These are phyloP conservation scores for Leishmania martiniquensis DNA, from an alignment of 208 protist species.

Conservation along the genomic window DNA sequence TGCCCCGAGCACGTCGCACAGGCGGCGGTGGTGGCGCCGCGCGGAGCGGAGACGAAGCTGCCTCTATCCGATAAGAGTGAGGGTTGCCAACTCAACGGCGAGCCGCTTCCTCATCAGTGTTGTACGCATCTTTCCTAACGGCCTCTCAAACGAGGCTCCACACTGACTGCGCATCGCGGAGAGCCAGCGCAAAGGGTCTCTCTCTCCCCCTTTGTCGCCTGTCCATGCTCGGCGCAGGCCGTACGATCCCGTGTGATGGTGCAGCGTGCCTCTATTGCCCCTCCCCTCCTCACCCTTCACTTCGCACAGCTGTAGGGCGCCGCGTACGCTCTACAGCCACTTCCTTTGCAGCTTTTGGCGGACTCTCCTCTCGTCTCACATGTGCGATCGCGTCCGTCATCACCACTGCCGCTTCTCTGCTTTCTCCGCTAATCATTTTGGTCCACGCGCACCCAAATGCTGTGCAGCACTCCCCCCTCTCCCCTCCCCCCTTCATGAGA, in stretches of 20 bases:
- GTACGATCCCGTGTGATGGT: background rate
- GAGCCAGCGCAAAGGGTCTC: background rate
- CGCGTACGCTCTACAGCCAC: background rate
- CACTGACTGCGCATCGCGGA: background rate
- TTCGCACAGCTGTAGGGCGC: background rate
- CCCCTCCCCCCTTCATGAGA: no score
- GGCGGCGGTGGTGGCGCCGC: background rate
- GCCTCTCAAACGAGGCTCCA: background rate
- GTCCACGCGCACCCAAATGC: no score
- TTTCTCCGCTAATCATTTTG: background rate
- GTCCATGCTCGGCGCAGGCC: background rate
- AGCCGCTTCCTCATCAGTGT: background rate
- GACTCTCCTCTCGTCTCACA: background rate
- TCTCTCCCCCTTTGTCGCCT: background rate
- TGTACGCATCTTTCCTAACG: no score
- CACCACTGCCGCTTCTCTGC: background rate
- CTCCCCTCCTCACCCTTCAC: background rate
- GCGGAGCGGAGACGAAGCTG: conserved; percentile 8
- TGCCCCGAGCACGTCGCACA: background rate
- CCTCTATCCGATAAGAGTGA: conserved; percentile 9
- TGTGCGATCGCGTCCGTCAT: background rate
- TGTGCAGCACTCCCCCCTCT: background rate
- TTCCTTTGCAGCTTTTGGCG: background rate
- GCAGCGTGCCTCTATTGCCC: background rate
- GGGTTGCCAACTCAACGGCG: background rate